Percentiles rank a stretch among this genome's conserved stretches.
These are phyloP conservation scores for Colletotrichum somersetense DNA, from an alignment of 2,329 filamentous ascomycete genomes.

Conservation along the genomic window DNA sequence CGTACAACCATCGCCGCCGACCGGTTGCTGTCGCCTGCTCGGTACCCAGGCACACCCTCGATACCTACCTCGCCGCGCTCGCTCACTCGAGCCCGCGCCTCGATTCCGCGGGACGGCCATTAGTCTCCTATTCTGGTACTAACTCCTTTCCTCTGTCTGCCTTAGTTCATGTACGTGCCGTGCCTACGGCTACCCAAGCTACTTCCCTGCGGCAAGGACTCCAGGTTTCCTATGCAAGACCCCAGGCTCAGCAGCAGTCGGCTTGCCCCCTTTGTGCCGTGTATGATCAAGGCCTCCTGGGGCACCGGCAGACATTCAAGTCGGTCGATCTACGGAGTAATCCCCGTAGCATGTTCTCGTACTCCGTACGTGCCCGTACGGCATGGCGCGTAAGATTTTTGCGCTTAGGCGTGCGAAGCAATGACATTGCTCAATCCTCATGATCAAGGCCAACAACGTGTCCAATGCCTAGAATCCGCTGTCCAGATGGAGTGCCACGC, in stretches of 20 bases:
- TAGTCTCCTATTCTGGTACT: constrained; percentile 34
- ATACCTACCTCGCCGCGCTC: background rate
- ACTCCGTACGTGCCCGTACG: background rate
- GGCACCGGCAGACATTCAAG: constrained; percentile 21
- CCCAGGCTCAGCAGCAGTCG: constrained; percentile 24
- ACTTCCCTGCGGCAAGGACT: constrained; percentile 25
- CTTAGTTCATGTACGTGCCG: constrained; percentile 8
- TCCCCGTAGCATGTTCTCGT: background rate
- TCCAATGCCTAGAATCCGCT: constrained; percentile 29
- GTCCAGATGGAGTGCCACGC: constrained; percentile 34
- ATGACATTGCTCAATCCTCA: constrained; percentile 3
- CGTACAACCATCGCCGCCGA: background rate
- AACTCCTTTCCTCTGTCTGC: constrained; percentile 33
- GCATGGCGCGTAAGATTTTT: constrained; percentile 4
- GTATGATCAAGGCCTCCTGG: constrained; percentile 28
- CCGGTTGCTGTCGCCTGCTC: constrained; percentile 7
- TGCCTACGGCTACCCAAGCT: constrained; percentile 19
- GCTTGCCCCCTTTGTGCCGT: constrained; percentile 17
- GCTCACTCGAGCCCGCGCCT: constrained; percentile 29
- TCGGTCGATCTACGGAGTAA: constrained; percentile 2
- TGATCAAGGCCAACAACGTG: constrained; percentile 23
- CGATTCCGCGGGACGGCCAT: constrained; percentile 35
- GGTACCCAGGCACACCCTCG: constrained; percentile 38
- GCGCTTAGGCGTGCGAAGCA: background rate
- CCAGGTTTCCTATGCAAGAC: constrained; percentile 35